phyloP scores from a whole-genome alignment of 768 basidiomycete species.

The Trametes sanguinea region DNA sequence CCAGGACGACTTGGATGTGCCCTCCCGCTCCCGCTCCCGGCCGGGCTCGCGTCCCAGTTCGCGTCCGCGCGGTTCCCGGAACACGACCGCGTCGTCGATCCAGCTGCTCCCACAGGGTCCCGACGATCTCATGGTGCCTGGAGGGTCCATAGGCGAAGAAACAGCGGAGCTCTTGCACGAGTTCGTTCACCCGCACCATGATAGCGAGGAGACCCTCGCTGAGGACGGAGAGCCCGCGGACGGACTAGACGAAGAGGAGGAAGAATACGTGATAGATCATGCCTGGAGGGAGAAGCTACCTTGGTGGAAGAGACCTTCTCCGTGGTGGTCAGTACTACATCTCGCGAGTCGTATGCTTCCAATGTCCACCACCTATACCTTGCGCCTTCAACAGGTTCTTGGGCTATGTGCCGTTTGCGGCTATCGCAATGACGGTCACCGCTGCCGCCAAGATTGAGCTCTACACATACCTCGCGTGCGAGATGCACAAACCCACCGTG shows the following conservation, averaged over 20 bases:
- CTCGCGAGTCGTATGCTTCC: neutral
- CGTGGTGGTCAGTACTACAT: slow-evolving; percentile 58
- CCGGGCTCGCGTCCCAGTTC: slow-evolving; percentile 20
- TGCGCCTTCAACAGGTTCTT: slow-evolving; percentile 52
- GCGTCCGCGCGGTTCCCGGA: slow-evolving; percentile 24
- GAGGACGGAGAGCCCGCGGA: slow-evolving; percentile 21
- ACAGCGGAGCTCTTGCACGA: slow-evolving; percentile 49
- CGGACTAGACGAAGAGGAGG: slow-evolving; percentile 23
- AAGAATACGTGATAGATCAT: slow-evolving; percentile 24
- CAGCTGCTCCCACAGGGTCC: slow-evolving; percentile 29
- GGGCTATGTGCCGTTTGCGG: slow-evolving; percentile 50
- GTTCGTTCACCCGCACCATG: slow-evolving; percentile 41
- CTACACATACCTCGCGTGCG: slow-evolving; percentile 73
- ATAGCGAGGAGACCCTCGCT: slow-evolving; percentile 39
- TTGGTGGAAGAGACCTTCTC: slow-evolving; percentile 78
- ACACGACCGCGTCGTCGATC: slow-evolving; percentile 28
- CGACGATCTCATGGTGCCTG: slow-evolving; percentile 45
- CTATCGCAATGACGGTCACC: slow-evolving; percentile 56
- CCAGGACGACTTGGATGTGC: neutral
- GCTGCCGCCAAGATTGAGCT: slow-evolving; percentile 74
- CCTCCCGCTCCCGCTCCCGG: slow-evolving; percentile 2
- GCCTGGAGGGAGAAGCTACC: slow-evolving; percentile 42
- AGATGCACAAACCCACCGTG: slow-evolving; percentile 61
- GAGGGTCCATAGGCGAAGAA: slow-evolving; percentile 52
- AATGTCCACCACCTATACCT: neutral